phyloP scores from a whole-genome alignment of 78 protist genomes.

The Dictyostelium brefeldianum region DNA sequence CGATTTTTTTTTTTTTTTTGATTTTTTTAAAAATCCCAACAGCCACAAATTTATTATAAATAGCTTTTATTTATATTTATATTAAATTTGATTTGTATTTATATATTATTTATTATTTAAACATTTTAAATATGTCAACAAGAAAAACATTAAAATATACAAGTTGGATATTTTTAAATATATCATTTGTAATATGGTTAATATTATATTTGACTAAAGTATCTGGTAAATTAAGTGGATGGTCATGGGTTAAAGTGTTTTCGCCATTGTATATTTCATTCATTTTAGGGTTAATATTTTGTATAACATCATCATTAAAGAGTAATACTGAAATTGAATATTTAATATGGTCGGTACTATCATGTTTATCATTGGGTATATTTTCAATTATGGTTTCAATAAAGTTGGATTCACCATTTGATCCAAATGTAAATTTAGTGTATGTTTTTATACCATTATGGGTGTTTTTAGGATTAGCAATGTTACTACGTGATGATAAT shows the following conservation, averaged over 20 bases:
- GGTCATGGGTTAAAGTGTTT: slow-evolving; percentile 30
- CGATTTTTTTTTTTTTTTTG: neutral
- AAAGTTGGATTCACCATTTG: neutral
- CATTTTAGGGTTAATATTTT: slow-evolving; percentile 14
- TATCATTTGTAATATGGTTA: slow-evolving; percentile 9
- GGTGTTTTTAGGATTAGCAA: slow-evolving; percentile 45
- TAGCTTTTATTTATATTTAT: neutral
- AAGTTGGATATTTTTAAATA: slow-evolving; percentile 8
- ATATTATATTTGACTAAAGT: neutral
- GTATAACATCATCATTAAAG: neutral
- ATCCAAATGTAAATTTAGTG: neutral
- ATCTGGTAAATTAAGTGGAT: neutral
- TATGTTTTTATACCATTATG: slow-evolving; percentile 44
- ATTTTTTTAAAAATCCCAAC: neutral
- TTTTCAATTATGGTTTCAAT: slow-evolving; percentile 7
- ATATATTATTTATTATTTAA: too few species aligned
- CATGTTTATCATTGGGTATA: neutral
- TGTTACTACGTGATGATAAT: slow-evolving; percentile 25
- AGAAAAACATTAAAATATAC: neutral
- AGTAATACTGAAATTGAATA: neutral
- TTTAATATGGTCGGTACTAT: slow-evolving; percentile 20
- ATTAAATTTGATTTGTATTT: neutral
- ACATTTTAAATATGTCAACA: too few species aligned
- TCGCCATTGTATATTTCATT: slow-evolving; percentile 35
- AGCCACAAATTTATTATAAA: too few species aligned